Evolutionary conservation across 331 rosid genomes (phyloP), one percentile per base, ranked within the genome.

Genomic region (Prunus yedoensis): DNA sequence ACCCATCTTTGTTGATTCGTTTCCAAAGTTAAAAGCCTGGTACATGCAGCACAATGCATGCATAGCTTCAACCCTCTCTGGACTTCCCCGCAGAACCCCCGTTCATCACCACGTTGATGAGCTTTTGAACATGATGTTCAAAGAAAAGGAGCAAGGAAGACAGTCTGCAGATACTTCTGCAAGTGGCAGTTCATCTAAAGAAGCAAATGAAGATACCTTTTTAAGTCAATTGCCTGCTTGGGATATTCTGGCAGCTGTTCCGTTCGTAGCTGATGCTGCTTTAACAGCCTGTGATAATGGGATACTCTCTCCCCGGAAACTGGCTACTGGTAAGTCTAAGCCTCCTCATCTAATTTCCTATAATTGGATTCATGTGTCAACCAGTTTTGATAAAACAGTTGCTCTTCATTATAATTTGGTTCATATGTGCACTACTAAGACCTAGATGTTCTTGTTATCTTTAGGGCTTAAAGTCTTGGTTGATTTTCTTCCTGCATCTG

Each of bases 231-330:
- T 68, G 45, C 66, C 68, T 53, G 79, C 79, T 20, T 76, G 79
- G 79, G 79, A 76, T n/a, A 76, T 76, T 54, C 74, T 76, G 14
- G 74, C 53, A 43, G 79, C 79, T 53, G 59, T 67, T 66, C 79
- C 65, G 0, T 27, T 53, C 18, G 79, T 76, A 32, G 79, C 58
- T 2, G 67, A 76, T 76, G 67, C 79, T 54, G 47, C 74, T 56
- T 68, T 76, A 25, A 66, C 67, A 56, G 79, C 79, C n/a, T 76
- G 79, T 56, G 73, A 45, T 21, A 30, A 66, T 54, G 79, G 74
- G 25, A 76, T 47, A 66, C 79, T 76, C 65, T 53, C 79, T 25
- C 79, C 74, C 10, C 74, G 79, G 4, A 58, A 76, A 54, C 64
- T 76, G 59, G 79, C 74, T 12, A 66, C 64, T 3, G 79, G 79